These are phyloP conservation scores for Vaccinium darrowii DNA, from an alignment of 148 eudicot genomes.

Conservation along the genomic window DNA sequence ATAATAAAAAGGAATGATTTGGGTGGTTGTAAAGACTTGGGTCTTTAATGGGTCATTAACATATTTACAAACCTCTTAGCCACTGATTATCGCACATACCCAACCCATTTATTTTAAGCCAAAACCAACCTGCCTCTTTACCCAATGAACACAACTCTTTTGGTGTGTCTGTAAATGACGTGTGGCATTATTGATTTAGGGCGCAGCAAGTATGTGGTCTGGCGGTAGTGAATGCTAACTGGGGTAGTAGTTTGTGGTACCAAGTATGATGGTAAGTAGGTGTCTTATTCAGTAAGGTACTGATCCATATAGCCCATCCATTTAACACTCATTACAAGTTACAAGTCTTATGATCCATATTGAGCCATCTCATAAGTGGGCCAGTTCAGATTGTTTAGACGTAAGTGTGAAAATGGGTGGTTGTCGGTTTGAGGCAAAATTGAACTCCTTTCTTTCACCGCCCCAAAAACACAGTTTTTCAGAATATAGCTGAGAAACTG, in stretches of 20 bases:
- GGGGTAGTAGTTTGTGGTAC: not conserved
- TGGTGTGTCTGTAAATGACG: not conserved
- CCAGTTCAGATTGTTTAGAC: not conserved
- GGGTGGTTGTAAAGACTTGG: not conserved
- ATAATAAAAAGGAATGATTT: not conserved
- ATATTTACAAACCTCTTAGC: not conserved
- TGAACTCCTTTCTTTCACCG: not conserved
- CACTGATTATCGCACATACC: not conserved
- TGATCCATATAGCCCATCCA: not conserved
- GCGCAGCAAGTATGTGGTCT: not conserved
- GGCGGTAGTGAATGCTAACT: not conserved
- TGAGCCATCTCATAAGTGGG: not conserved
- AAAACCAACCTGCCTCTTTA: not conserved
- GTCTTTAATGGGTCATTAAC: not conserved
- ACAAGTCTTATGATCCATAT: not conserved
- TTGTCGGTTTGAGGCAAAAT: not conserved
- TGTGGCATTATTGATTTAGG: not conserved
- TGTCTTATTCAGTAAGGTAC: not conserved
- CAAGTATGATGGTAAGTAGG: not conserved
- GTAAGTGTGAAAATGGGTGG: not conserved
- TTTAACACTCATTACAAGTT: not conserved
- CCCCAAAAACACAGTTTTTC: not conserved
- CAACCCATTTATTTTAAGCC: not conserved
- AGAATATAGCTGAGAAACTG: not conserved
- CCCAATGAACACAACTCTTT: not conserved